Base-by-base conservation (phyloP, 2,329 filamentous ascomycete genomes). In the Exophiala bonariae region DNA sequence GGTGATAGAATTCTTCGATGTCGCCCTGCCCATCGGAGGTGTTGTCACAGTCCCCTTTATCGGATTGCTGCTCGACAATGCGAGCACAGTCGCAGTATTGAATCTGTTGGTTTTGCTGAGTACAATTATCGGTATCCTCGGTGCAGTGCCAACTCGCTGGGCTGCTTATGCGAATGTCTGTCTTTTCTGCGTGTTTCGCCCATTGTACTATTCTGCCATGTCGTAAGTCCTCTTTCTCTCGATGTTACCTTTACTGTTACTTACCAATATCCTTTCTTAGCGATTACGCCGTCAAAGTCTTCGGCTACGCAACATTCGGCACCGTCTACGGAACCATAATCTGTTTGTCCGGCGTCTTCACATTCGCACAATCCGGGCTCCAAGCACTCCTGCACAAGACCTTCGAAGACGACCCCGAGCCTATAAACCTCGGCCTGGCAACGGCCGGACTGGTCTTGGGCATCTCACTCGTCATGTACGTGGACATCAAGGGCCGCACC, bases 301-400 rank as follows among this genome's bases (percentile, higher is more conserved):
- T 96, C 63, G 90, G 90, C 11, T 95, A 96, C 69, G 78, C 84
- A 46, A 96, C 89, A 0, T 96, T 96, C 59, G 90, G 90, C 32
- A 93, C 87, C 37, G 89, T 96, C 22, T 96, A 96, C 68, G 91
- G 91, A 3, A 78, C 90, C 9, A 89, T 95, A 59, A 95, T 95
- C 59, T 95, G 88, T 65, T 71, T 93, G 2, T 85, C 89, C 0
- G 91, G 91, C 1, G 65, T 96, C 1, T 78, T 89, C 60, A 95
- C 93, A 65, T 90, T 96, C 63, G 81, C 80, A 1, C 89, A 95
- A 67, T 86, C 85, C 4, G 87, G 79, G 0, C 74, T 96, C 22
- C 90, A 96, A 65, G 82, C 85, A 28, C 64, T 93, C 19, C 88
- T 89, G 32, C 86, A 95, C 61, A 75, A 81, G 44, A 75, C 76